Base-by-base conservation (phyloP, 306 rosid genomes). In the Aeschynomene evenia region DNA sequence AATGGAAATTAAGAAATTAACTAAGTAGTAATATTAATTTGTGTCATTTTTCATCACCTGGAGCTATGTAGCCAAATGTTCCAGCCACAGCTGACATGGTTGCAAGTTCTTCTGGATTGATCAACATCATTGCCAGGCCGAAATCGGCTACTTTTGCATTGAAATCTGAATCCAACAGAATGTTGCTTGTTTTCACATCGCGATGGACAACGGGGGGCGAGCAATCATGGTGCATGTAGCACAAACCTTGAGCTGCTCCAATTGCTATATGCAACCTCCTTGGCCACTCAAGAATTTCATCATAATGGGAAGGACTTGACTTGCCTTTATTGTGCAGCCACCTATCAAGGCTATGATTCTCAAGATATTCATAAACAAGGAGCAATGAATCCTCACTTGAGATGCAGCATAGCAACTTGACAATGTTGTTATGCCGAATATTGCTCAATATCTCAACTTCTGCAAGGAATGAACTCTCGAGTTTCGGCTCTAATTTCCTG, bases 141-240 rank as follows among this genome's bases (percentile, higher is more conserved):
- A 94, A 94, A 73, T 94, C 96, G 8, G 96, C 92, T 15, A 90
- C 87, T 83, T 88, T 85, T 24, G 96, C 95, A 13, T 82, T 88
- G 83, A 90, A 87, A 0, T 81, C 79, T 1, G 89, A 60, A 78
- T 94, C 97, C 29, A 94, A 78, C 55, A 94, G 85, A 49, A 90
- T 85, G 77, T 94, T 89, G 52, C 92, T 89, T 10, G 90, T 52
- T 68, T 86, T 89, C 40, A 89, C 54, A 63, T 89, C 96, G 19
- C 90, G 63, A 63, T 89, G 96, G 62, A 86, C 68, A 21, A 86
- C 34, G 0, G 88, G 87, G 0, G 79, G 86, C 24, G 71, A 76
- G 29, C 84, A 80, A 12, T 79, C 85, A 37, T 84, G 85, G 77
- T 89, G 97, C 98, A 90, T 93, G 66, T 93, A 93, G 68, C 83